A percentile compares a stretch with the other conserved stretches of the same genome.
These are phyloP conservation scores for Podospora sp. DNA, from an alignment of 495 filamentous ascomycete genomes.

Conservation along the genomic window DNA sequence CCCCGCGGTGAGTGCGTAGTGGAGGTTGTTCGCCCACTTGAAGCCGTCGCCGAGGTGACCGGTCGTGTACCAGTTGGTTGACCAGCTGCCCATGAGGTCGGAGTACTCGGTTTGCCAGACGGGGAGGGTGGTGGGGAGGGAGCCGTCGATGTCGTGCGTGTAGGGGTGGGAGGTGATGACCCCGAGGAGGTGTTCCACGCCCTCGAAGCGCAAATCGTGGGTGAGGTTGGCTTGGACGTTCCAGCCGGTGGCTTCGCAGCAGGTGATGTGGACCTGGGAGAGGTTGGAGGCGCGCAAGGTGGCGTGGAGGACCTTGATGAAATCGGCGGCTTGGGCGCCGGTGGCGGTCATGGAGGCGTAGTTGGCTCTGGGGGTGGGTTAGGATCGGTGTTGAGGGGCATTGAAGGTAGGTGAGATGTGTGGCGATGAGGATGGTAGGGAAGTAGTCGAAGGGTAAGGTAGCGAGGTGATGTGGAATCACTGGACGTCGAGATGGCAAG, in stretches of 20 bases:
- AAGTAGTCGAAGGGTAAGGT: background rate
- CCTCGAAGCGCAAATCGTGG: slow-evolving; percentile 43
- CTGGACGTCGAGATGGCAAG: background rate
- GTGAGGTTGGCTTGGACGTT: slow-evolving; percentile 43
- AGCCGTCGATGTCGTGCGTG: slow-evolving; percentile 39
- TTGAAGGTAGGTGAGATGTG: background rate
- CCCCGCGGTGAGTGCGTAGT: slow-evolving; percentile 44
- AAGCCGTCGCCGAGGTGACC: slow-evolving; percentile 54
- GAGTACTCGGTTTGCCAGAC: slow-evolving; percentile 56
- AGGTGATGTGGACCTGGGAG: slow-evolving; percentile 42
- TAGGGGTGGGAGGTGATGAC: slow-evolving; percentile 56
- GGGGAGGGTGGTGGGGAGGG: slow-evolving; percentile 43
- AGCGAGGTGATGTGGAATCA: background rate
- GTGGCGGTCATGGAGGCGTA: slow-evolving; percentile 52
- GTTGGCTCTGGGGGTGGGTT: slow-evolving; percentile 26
- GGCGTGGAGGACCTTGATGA: slow-evolving; percentile 49
- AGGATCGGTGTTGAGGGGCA: slow-evolving; percentile 7
- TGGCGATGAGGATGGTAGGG: background rate
- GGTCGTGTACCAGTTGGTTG: slow-evolving; percentile 50
- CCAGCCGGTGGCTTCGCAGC: slow-evolving; percentile 59
- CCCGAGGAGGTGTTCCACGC: slow-evolving; percentile 43
- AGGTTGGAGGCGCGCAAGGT: slow-evolving; percentile 44
- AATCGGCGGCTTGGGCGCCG: slow-evolving; percentile 51
- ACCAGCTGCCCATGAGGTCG: slow-evolving; percentile 25
- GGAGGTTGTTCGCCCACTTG: slow-evolving; percentile 59